Evolutionary conservation across 768 basidiomycete species (phyloP), one percentile per base, ranked within the genome.

Genomic region (Leucosporidium creatinivorum): DNA sequence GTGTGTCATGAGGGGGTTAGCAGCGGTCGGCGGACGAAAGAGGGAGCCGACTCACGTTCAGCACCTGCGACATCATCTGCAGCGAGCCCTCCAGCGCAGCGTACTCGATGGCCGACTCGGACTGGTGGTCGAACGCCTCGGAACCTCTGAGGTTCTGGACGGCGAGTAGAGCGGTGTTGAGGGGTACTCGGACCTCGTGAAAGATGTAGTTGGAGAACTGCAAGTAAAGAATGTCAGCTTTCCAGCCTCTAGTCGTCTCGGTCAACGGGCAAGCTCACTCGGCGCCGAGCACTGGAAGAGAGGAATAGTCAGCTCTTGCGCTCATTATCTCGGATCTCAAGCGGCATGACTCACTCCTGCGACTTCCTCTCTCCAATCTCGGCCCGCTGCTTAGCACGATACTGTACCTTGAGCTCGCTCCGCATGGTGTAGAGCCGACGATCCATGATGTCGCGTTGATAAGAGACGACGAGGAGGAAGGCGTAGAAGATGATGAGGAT

Each of bases 81-180:
- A 93, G 78, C 74, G 87, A 88, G 3, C 88, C 88, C 73, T 86
- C 85, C n/a, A 92, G 82, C 9, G 89, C 93, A 74, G 85, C 86
- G 75, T 92, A 91, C 80, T 96, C 92, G 64, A 93, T 85, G 69
- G 88, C 86, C 74, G 91, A 87, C 47, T 87, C 85, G 69, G 84
- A 72, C 13, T 75, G 73, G 31, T n/a, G 69, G 85, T 83, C 82
- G 55, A 94, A 83, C 2, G 84, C 83, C 8, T 87, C 85, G 1
- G 85, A 85, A 1, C 89, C 91, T 68, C 89, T 87, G 83, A 94
- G 87, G 75, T 97, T 94, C 79, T 96, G 93, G n/a, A 93, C 88
- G 1, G 93, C 91, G 60, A 93, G 81, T 26, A 51, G 50, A 23
- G 50, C 50, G 9, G 50, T 51, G 25, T 51, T 51, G 50, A 51